Percentiles rank a stretch among this genome's conserved stretches.
Evolutionary conservation across 1,284 basidiomycete genomes (phyloP).

Genomic region (Boletus sp.): DNA sequence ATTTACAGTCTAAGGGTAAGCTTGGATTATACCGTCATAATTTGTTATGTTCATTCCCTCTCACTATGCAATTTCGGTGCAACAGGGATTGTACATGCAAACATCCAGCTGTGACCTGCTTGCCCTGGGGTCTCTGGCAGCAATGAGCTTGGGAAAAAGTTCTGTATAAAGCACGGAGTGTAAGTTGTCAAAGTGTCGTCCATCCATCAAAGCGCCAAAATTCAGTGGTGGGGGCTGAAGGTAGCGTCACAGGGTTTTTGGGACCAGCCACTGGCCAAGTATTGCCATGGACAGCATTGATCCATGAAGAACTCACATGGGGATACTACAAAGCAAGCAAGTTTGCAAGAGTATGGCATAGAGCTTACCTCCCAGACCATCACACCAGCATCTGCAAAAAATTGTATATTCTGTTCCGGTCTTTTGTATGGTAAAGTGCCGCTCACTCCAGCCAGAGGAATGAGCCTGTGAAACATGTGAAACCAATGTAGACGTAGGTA

Average conservation of each 20-base stretch:
- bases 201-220: too few relatives aligned
- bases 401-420: background rate
- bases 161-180: background rate
- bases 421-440: background rate
- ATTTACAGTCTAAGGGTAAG: too few relatives aligned
- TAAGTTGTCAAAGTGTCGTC: background rate
- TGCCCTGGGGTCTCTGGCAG: background rate
- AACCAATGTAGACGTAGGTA: conserved; percentile 3
- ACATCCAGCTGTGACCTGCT: background rate
- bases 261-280: conserved; percentile 6
- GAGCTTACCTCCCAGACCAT: conserved; percentile 7
- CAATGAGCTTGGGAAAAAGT: background rate
- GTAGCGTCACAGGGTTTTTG: background rate
- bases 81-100: too few relatives aligned
- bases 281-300: background rate
- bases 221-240: background rate
- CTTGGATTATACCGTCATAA: too few relatives aligned
- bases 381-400: background rate
- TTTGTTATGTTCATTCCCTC: too few relatives aligned
- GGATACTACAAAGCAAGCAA: background rate
- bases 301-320: conserved; percentile 3
- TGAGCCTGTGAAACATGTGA: conserved; percentile 11
- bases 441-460: conserved; percentile 15
- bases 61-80: too few relatives aligned
- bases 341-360: background rate